phyloP scores from a whole-genome alignment of 768 basidiomycete species.

The Cantharellus anzutake region DNA sequence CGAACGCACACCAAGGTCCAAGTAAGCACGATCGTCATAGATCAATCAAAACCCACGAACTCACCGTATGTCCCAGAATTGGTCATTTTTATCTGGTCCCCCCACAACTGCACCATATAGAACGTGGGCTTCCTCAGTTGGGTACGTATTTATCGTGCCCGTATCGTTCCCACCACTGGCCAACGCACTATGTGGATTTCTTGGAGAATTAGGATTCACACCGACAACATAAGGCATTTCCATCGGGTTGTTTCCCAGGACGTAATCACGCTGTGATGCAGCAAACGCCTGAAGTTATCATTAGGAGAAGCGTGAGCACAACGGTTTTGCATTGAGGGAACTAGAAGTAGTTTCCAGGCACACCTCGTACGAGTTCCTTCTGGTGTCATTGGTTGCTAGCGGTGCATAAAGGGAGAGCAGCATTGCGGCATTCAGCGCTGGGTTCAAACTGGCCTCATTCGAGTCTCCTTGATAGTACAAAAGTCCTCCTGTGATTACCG shows the following conservation, averaged over 20 bases:
- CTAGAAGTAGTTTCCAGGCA: slow-evolving; percentile 2
- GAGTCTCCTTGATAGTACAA: slow-evolving; percentile 69
- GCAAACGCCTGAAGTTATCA: slow-evolving; percentile 44
- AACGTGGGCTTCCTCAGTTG: slow-evolving; percentile 50
- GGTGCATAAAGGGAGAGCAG: slow-evolving; percentile 58
- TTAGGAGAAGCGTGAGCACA: neutral
- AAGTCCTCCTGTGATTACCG: slow-evolving; percentile 39
- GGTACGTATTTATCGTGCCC: slow-evolving; percentile 47
- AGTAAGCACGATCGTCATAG: slow-evolving; percentile 46
- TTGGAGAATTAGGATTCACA: slow-evolving; percentile 72
- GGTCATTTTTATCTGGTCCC: slow-evolving; percentile 59
- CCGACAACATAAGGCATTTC: slow-evolving; percentile 77
- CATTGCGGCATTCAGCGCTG: slow-evolving; percentile 77
- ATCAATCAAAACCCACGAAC: slow-evolving; percentile 72
- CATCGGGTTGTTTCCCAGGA: slow-evolving; percentile 81
- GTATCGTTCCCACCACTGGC: slow-evolving; percentile 70
- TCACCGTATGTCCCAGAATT: slow-evolving; percentile 66
- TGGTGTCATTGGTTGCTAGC: slow-evolving; percentile 41
- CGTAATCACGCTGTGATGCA: slow-evolving; percentile 59
- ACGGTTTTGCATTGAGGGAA: neutral
- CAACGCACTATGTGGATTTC: slow-evolving; percentile 83
- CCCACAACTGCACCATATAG: slow-evolving; percentile 81
- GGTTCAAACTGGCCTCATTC: slow-evolving; percentile 60
- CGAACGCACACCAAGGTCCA: slow-evolving; percentile 28
- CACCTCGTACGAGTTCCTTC: slow-evolving; percentile 42